Conservation (phyloP, 1,284 basidiomycete genomes). For the Wolfiporia cocos region DNA sequence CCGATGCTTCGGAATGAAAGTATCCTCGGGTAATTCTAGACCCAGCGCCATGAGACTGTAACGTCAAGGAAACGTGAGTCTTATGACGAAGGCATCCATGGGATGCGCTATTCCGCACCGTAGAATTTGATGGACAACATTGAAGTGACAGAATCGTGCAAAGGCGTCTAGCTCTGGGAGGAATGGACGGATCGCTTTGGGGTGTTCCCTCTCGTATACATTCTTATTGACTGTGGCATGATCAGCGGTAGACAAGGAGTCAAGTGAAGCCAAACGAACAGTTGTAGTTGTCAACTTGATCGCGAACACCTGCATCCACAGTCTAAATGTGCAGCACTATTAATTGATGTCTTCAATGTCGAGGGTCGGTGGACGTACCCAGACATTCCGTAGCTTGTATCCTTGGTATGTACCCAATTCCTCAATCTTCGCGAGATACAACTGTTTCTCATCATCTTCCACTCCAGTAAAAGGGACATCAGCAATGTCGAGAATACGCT, state of each 20-base stretch:
- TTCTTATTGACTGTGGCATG: slow-evolving; percentile 17
- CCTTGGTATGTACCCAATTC: slow-evolving; percentile 48
- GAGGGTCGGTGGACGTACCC: slow-evolving; percentile 52
- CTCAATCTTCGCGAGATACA: slow-evolving; percentile 41
- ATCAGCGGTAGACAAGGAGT: background rate
- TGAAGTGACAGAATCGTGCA: slow-evolving; percentile 20
- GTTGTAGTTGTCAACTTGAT: slow-evolving; percentile 55
- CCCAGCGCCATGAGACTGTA: slow-evolving; percentile 20
- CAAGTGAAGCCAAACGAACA: slow-evolving; percentile 27
- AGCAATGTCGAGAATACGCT: slow-evolving; percentile 54
- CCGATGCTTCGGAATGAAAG: slow-evolving; percentile 30
- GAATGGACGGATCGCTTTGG: slow-evolving; percentile 26
- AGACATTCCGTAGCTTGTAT: slow-evolving; percentile 50
- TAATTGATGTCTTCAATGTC: slow-evolving; percentile 39
- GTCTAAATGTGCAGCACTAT: slow-evolving; percentile 31
- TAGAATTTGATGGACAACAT: slow-evolving; percentile 20
- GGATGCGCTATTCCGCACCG: slow-evolving; percentile 10
- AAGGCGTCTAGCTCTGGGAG: slow-evolving; percentile 34
- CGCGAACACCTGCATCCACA: slow-evolving; percentile 49
- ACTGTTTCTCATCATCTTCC: slow-evolving; percentile 47
- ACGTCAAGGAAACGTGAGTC: background rate
- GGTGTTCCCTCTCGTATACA: slow-evolving; percentile 20
- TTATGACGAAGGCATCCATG: background rate
- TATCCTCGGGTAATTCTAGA: slow-evolving; percentile 25
- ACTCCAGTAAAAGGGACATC: slow-evolving; percentile 51